A percentile compares a stretch with the other conserved stretches of the same genome.
Evolutionary conservation across 208 protist species (phyloP).

Genomic region (Leishmania aethiopica): DNA sequence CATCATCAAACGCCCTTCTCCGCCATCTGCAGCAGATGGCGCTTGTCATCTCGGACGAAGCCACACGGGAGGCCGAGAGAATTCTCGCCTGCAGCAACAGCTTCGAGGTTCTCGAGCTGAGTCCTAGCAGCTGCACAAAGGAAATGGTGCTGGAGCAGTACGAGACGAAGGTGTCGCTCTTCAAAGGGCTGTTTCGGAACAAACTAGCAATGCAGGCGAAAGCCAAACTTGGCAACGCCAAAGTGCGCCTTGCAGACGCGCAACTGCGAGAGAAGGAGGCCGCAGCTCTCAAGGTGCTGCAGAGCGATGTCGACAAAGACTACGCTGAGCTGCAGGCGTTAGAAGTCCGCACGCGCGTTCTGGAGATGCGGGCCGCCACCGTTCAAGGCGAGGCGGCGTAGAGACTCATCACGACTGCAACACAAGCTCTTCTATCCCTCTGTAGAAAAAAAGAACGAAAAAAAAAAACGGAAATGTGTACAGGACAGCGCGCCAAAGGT

Average conservation of each 20-base stretch:
- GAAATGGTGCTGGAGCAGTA: conserved; percentile 60
- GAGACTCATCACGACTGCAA: not conserved
- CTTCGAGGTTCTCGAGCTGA: conserved; percentile 80
- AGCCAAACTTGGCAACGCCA: conserved; percentile 73
- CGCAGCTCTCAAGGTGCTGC: conserved; percentile 34
- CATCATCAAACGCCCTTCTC: not conserved
- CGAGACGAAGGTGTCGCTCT: conserved; percentile 60
- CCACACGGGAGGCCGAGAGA: conserved; percentile 60
- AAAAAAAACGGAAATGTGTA: not conserved
- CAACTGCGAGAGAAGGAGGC: conserved; percentile 62
- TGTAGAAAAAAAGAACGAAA: not conserved
- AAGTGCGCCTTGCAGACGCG: conserved; percentile 75
- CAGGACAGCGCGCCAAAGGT: not conserved
- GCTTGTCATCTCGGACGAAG: conserved; percentile 64
- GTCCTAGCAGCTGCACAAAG: conserved; percentile 42
- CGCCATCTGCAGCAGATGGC: conserved; percentile 41
- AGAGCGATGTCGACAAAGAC: conserved; percentile 35
- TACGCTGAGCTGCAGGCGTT: conserved; percentile 53
- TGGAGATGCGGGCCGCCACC: conserved; percentile 63
- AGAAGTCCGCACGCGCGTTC: conserved; percentile 63
- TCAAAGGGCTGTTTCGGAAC: conserved; percentile 78
- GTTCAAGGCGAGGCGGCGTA: conserved; percentile 8
- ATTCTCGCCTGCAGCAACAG: conserved; percentile 75
- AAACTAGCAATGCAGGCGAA: conserved; percentile 79
- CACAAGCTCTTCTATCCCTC: not conserved